Conservation (phyloP, 73 alveolate genomes). For the Symbiodinium pilosum region DNA sequence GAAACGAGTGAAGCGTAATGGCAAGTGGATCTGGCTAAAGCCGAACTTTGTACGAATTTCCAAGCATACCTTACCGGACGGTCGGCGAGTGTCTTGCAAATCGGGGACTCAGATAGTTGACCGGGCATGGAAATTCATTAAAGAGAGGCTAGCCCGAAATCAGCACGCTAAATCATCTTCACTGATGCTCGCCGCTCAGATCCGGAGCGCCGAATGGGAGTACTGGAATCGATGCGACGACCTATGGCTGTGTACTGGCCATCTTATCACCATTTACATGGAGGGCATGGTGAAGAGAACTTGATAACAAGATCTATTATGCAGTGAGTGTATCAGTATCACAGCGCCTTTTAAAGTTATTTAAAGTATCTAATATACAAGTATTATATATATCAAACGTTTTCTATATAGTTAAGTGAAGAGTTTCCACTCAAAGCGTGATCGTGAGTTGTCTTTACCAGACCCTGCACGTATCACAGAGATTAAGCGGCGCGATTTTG, state of each 20-base stretch:
- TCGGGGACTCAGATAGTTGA: background rate
- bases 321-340: too few relatives aligned
- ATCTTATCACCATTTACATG: background rate
- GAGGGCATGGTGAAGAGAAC: background rate
- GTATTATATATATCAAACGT: too few relatives aligned
- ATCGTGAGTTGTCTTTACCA: too few relatives aligned
- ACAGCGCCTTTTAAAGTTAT: too few relatives aligned
- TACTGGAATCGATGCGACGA: background rate
- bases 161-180: background rate
- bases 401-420: too few relatives aligned
- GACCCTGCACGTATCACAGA: too few relatives aligned
- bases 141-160: background rate
- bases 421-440: too few relatives aligned
- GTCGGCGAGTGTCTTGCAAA: background rate
- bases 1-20: background rate
- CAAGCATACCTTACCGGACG: background rate
- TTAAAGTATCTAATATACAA: too few relatives aligned
- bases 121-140: conserved; percentile 1
- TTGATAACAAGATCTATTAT: too few relatives aligned
- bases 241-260: background rate
- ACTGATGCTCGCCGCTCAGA: background rate
- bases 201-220: background rate
- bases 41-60: background rate
- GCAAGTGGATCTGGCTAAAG: background rate
- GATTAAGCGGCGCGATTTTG: too few relatives aligned